Evolutionary conservation across 352 stramenopile species (phyloP).

Genomic region (Pythium rishiriense): DNA sequence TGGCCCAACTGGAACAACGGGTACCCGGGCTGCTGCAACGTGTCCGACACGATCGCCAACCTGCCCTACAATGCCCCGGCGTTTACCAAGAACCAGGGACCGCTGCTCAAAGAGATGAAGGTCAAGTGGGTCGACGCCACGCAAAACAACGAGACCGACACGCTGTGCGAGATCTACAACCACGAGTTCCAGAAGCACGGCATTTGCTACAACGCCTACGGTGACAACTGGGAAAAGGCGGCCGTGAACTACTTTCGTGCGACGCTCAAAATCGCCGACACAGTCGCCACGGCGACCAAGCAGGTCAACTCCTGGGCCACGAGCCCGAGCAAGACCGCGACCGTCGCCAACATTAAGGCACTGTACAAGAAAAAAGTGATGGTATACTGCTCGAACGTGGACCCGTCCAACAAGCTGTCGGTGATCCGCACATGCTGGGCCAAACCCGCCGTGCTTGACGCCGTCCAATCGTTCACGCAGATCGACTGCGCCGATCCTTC

Average conservation of each 20-base stretch:
- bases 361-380: conserved; percentile 63
- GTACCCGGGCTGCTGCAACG: conserved; percentile 74
- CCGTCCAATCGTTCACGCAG: conserved; percentile 38
- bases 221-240: conserved; percentile 45
- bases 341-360: conserved; percentile 25
- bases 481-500: conserved; percentile 50
- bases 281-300: conserved; percentile 31
- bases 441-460: conserved; percentile 33
- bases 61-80: conserved; percentile 49
- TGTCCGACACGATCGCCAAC: conserved; percentile 58
- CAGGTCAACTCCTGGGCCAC: conserved; percentile 58
- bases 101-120: conserved; percentile 55
- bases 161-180: conserved; percentile 81
- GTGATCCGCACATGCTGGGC: conserved; percentile 62
- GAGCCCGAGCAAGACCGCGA: conserved; percentile 13
- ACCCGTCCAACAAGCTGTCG: conserved; percentile 55
- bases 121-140: conserved; percentile 70
- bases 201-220: conserved; percentile 65
- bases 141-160: conserved; percentile 46
- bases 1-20: conserved; percentile 82
- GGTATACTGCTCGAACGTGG: conserved; percentile 60
- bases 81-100: conserved; percentile 47
- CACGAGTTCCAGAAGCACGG: conserved; percentile 87
- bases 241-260: conserved; percentile 68
- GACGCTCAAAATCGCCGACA: conserved; percentile 50